Percentiles rank a stretch among this genome's conserved stretches.
Evolutionary conservation across 2,329 filamentous ascomycete genomes (phyloP).

Genomic region (Lomentospora prolificans): DNA sequence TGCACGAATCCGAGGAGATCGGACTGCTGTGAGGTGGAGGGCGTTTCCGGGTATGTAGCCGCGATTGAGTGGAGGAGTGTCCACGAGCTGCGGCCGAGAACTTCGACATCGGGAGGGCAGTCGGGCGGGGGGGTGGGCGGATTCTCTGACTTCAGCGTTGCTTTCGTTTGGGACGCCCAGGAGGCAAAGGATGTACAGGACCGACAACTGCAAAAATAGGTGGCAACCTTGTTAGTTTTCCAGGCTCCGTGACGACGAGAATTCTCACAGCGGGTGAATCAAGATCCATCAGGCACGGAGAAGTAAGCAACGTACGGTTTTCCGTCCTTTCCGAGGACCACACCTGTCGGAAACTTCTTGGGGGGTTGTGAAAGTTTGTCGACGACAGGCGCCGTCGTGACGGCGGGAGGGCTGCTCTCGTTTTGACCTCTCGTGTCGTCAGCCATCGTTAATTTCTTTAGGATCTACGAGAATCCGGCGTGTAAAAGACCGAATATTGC

Average conservation of each 20-base stretch:
- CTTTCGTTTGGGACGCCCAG: slow-evolving; percentile 45
- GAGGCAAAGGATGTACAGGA: slow-evolving; percentile 60
- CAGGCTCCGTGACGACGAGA: neutral
- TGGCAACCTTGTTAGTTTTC: slow-evolving; percentile 2
- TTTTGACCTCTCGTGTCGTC: slow-evolving; percentile 24
- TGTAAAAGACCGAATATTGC: too few relatives aligned
- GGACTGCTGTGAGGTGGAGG: slow-evolving; percentile 58
- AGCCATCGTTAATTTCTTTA: too few relatives aligned
- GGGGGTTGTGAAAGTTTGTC: slow-evolving; percentile 18
- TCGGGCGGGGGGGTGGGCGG: slow-evolving; percentile 36
- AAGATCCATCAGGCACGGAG: too few relatives aligned
- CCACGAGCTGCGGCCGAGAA: slow-evolving; percentile 81
- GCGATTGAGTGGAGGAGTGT: slow-evolving; percentile 88
- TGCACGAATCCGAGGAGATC: slow-evolving; percentile 71
- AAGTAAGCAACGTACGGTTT: slow-evolving; percentile 64
- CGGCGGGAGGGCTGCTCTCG: slow-evolving; percentile 9
- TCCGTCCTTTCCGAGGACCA: slow-evolving; percentile 69
- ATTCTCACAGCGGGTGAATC: too few relatives aligned
- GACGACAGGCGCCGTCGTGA: slow-evolving; percentile 14
- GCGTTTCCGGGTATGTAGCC: slow-evolving; percentile 68
- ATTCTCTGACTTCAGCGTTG: slow-evolving; percentile 22
- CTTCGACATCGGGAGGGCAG: slow-evolving; percentile 85
- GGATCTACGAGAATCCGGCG: too few relatives aligned
- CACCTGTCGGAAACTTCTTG: slow-evolving; percentile 56
- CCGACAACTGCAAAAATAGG: slow-evolving; percentile 55